A percentile compares a stretch with the other conserved stretches of the same genome.
phyloP scores from a whole-genome alignment of 345 rosid genomes.

The Gossypium sturtianum region DNA sequence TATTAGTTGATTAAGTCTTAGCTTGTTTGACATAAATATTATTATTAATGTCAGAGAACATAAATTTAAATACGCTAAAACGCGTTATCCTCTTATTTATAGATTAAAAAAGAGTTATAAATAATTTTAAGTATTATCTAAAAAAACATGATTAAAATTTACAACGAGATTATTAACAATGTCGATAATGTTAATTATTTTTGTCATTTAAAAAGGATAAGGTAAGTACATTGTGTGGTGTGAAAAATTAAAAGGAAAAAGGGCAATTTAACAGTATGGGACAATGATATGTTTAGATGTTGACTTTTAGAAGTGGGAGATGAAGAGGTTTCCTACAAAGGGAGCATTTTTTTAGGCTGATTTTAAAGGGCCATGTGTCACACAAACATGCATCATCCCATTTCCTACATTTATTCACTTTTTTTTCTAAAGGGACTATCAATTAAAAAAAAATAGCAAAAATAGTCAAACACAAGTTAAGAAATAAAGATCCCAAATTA shows the following conservation, averaged over 20 bases:
- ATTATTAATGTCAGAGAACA: rapidly evolving
- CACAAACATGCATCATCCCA: neutral
- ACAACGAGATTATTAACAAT: rapidly evolving
- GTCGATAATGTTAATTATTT: no score
- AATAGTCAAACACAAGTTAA: no score
- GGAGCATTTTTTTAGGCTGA: conserved; percentile 29
- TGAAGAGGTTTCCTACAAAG: conserved; percentile 20
- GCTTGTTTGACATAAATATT: rapidly evolving
- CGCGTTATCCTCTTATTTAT: rapidly evolving
- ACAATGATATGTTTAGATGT: neutral
- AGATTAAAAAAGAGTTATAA: rapidly evolving
- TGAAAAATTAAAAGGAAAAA: neutral
- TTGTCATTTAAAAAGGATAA: no score
- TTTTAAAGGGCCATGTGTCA: neutral
- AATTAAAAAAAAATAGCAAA: neutral
- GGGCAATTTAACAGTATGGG: neutral
- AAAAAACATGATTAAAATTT: no score
- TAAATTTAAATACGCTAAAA: rapidly evolving
- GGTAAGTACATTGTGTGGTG: no score
- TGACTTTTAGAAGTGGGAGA: conserved; percentile 25
- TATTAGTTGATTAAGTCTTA: no score
- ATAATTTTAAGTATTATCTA: no score
- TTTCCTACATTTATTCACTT: neutral
- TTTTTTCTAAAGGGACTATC: neutral
- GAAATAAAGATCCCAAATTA: no score